Base-by-base conservation (phyloP, 2,329 filamentous ascomycete genomes). In the Phyllosticta citriasiana region DNA sequence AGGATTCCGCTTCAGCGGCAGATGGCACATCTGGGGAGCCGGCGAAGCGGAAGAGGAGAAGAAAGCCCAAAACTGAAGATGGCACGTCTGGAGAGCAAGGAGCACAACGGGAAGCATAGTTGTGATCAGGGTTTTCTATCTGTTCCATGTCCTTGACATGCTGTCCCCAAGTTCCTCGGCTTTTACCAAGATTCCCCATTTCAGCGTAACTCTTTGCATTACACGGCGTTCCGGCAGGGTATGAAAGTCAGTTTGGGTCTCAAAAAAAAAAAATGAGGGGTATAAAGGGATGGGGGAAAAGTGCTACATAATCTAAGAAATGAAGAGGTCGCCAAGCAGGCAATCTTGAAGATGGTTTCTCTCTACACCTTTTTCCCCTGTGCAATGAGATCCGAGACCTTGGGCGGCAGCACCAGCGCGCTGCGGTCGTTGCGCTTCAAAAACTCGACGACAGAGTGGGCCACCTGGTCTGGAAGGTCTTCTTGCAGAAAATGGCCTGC, bases 401-500 rank as follows among this genome's bases (percentile, higher is more conserved):
- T 99, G 0, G 92, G 92, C 33, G 94, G 94, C 64, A 99, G 78
- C 1, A 97, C 88, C 62, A 99, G 73, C 10, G 87, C 83, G 68
- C 85, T 91, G 63, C 92, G 82, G 75, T 97, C 93, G 71, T 99
- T 99, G 59, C 94, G 81, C 66, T 87, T 88, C 70, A 94, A 93
- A 71, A 99, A 97, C 71, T 99, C 94, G 1, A 88, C 89, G 57
- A 97, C 78, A 8, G 91, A 82, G 67, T 88, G 80, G 0, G 94
- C 94, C 53, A 88, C 95, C 78, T 93, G 95, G 69, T 91, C 88
- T 0, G 94, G 92, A 57, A 93, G 82, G 72, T 99, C 94, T 73
- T 99, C 94, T 66, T 99, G 94, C 61, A 99, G 85, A 70, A 99
- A 99, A 73, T 99, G 94, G 0, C 94, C 94, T 1, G 94, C 91